Evolutionary conservation across 192 early-diverging fungal genomes (phyloP), one percentile per base, ranked within the genome.

Genomic region (Pilaira anomala): DNA sequence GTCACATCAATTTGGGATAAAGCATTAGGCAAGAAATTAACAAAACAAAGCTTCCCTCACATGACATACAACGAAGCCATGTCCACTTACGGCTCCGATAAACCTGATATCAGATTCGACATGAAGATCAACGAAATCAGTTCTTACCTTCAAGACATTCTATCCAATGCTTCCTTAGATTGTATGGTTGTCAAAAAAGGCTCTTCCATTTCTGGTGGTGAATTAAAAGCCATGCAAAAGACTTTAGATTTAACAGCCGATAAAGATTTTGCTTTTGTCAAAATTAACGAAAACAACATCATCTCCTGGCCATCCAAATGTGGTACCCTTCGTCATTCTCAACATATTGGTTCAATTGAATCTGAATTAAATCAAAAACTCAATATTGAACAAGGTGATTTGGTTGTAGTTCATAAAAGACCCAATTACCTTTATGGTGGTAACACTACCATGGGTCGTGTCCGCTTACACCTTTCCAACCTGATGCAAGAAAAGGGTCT

Each of bases 21-120:
- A 2, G 63, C 80, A 22, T 71, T 84, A 33, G 69, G 71, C 12
- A 60, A 87, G 2, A 77, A 90, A 4, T 68, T 91, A 4, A 69
- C 70, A 13, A 64, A 58, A 19, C 14, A 67, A n/a, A 62, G 80
- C 0, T 92, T 97, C 65, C 81, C 80, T 29, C 76, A 79, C 40
- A 84, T 97, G 77, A 85, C 91, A 5, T 97, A 94, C 72, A 62
- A 85, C 3, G 83, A 93, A 13, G 93, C 93, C 26, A 97, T 94
- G 77, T 69, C 76, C 42, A 76, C 66, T 64, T 97, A 87, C 76
- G 94, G 94, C 1, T 92, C 91, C 0, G 94, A 97, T 65, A 97
- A 97, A 65, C 94, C 94, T 0, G 93, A 97, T 70, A 85, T 85
- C 1, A 75, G 94, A 25, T 93, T 87, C 75, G 90, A 79, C 13